These are phyloP conservation scores for Camellia granthamiana DNA, from an alignment of 148 eudicot genomes.

Conservation along the genomic window DNA sequence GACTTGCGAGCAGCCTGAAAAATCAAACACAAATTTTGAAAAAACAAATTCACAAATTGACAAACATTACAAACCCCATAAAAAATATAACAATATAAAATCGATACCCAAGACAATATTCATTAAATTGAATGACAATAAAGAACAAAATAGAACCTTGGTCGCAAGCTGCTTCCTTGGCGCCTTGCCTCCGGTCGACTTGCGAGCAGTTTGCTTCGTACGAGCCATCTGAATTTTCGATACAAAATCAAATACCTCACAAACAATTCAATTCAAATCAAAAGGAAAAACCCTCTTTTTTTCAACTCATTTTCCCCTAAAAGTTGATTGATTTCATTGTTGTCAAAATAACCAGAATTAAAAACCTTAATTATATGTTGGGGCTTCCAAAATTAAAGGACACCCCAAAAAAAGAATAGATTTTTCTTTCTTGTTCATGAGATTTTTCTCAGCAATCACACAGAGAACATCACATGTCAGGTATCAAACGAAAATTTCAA, in stretches of 20 bases:
- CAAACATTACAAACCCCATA: not conserved
- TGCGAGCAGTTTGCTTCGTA: conserved; percentile 5
- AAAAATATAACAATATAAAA: no score
- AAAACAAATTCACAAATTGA: not conserved
- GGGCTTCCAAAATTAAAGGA: not conserved
- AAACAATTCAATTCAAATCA: not conserved
- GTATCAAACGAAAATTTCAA: no score
- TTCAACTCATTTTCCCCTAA: not conserved
- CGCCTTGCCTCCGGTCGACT: conserved; percentile 6
- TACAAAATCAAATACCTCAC: not conserved
- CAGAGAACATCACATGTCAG: no score
- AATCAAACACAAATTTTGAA: not conserved
- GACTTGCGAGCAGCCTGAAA: conserved; percentile 4
- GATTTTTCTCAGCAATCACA: not conserved
- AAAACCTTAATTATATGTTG: not conserved
- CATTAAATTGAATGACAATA: not conserved
- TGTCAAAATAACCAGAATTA: not conserved
- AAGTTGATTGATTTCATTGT: not conserved
- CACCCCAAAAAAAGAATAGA: not conserved
- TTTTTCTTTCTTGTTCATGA: not conserved
- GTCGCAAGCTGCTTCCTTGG: conserved; percentile 3
- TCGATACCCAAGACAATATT: not conserved
- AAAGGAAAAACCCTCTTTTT: not conserved
- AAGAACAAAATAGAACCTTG: not conserved
- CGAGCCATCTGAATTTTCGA: conserved; percentile 1